phyloP scores from a whole-genome alignment of 768 basidiomycete species.

The Termitomyces sp. region DNA sequence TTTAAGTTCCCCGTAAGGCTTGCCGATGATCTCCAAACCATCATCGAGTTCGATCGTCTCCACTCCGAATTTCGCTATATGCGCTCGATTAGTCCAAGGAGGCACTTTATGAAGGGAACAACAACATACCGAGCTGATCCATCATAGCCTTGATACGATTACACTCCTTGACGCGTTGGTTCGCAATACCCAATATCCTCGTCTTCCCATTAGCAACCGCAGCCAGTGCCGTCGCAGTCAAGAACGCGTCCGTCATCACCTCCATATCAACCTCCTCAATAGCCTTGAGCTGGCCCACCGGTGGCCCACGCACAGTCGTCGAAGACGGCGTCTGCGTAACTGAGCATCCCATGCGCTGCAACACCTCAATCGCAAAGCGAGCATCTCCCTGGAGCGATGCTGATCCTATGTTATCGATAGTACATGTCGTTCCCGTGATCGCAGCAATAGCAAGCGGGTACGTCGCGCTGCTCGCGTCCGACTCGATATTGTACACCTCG shows the following conservation, averaged over 20 bases:
- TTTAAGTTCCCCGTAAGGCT: conserved; percentile 60
- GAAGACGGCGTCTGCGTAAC: conserved; percentile 86
- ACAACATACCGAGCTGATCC: conserved; percentile 80
- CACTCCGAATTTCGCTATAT: conserved; percentile 88
- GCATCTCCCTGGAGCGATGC: conserved; percentile 96
- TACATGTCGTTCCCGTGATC: conserved; percentile 95
- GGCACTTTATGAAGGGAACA: neutral
- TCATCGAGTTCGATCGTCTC: conserved; percentile 90
- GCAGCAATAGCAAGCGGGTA: conserved; percentile 97
- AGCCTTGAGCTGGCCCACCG: conserved; percentile 75
- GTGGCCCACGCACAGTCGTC: conserved; percentile 92
- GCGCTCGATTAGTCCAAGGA: conserved; percentile 8
- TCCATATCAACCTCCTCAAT: conserved; percentile 95
- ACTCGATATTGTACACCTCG: conserved; percentile 82
- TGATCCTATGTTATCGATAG: conserved; percentile 88
- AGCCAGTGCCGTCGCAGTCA: conserved; percentile 90
- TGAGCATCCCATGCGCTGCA: conserved; percentile 92
- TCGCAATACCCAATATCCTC: conserved; percentile 92
- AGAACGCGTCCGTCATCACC: conserved; percentile 99
- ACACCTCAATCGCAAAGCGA: conserved; percentile 87
- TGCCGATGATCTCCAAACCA: conserved; percentile 88
- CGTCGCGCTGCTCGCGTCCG: conserved; percentile 93
- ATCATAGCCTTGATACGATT: conserved; percentile 97
- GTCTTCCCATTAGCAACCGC: conserved; percentile 76
- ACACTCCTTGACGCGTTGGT: conserved; percentile 98